Conservation (phyloP, 192 early-diverging fungal species). For the Glomus cerebriforme region DNA sequence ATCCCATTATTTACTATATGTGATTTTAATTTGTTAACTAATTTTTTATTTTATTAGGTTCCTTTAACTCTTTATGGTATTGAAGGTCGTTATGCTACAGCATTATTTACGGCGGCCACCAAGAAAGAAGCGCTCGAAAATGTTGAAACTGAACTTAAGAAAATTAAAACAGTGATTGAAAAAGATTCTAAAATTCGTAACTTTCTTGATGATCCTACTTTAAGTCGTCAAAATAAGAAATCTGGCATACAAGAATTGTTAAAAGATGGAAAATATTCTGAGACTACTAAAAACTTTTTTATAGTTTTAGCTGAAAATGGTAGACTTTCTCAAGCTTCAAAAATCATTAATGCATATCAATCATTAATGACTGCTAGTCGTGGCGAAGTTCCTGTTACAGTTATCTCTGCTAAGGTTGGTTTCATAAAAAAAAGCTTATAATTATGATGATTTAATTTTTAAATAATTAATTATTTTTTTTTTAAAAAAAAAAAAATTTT, state of each 20-base stretch:
- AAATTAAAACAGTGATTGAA: constrained; percentile 63
- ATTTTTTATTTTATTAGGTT: constrained; percentile 48
- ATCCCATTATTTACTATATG: background rate
- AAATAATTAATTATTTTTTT: constrained; percentile 16
- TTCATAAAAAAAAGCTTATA: background rate
- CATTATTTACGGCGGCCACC: constrained; percentile 91
- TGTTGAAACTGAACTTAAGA: constrained; percentile 84
- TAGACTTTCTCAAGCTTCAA: constrained; percentile 80
- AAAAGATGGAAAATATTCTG: constrained; percentile 67
- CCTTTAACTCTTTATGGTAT: constrained; percentile 88
- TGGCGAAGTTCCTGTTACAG: constrained; percentile 82
- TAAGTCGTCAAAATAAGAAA: constrained; percentile 80
- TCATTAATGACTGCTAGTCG: constrained; percentile 88
- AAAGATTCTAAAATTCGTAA: constrained; percentile 73
- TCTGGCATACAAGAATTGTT: constrained; percentile 68
- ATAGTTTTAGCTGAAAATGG: constrained; percentile 92
- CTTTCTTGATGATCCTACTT: constrained; percentile 85
- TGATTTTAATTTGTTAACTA: background rate
- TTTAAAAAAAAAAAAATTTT: too few species aligned
- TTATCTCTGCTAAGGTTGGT: constrained; percentile 85
- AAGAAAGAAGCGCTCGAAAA: constrained; percentile 75
- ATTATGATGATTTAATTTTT: background rate
- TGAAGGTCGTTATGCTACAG: constrained; percentile 97
- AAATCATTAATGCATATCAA: constrained; percentile 79
- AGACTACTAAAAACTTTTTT: constrained; percentile 92